These are phyloP conservation scores for Trypanosoma caninum DNA, from an alignment of 208 protist genomes.

Conservation along the genomic window DNA sequence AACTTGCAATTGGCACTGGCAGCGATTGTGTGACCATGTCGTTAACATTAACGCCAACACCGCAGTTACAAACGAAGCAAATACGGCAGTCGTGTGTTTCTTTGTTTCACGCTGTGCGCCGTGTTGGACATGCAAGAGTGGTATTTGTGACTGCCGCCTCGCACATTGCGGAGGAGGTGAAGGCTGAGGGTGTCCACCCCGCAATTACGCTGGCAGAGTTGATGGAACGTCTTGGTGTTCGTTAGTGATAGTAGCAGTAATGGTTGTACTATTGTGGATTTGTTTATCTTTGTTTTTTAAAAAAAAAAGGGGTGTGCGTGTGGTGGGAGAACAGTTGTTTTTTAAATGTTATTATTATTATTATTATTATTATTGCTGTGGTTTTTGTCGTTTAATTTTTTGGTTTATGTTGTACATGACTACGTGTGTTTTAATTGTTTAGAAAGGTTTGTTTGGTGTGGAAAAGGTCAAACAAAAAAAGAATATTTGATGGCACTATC, in stretches of 20 bases:
- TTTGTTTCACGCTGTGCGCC: conserved; percentile 44
- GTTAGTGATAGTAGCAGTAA: not conserved
- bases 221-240: conserved; percentile 22
- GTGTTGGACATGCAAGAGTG: conserved; percentile 39
- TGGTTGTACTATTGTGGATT: too few relatives aligned
- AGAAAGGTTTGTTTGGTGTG: too few relatives aligned
- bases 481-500: conserved; percentile 1
- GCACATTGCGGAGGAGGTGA: conserved; percentile 31
- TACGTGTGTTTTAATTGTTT: conserved; percentile 1
- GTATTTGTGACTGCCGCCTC: conserved; percentile 48
- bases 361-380: not conserved
- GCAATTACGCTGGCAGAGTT: conserved; percentile 40
- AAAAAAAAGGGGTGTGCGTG: too few relatives aligned
- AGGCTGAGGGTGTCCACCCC: conserved; percentile 38
- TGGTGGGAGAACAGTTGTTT: too few relatives aligned
- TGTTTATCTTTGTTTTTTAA: too few relatives aligned
- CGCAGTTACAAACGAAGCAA: not conserved
- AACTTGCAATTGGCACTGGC: conserved; percentile 34
- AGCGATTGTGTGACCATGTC: not conserved
- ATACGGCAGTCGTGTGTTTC: conserved; percentile 11
- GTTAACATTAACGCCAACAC: not conserved
- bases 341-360: too few relatives aligned
- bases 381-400: not conserved
- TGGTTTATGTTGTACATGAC: too few relatives aligned
- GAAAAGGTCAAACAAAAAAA: not conserved